Percentiles rank a stretch among this genome's conserved stretches.
These are phyloP conservation scores for Fagopyrum esculentum DNA, from an alignment of 148 eudicot species.

Conservation along the genomic window DNA sequence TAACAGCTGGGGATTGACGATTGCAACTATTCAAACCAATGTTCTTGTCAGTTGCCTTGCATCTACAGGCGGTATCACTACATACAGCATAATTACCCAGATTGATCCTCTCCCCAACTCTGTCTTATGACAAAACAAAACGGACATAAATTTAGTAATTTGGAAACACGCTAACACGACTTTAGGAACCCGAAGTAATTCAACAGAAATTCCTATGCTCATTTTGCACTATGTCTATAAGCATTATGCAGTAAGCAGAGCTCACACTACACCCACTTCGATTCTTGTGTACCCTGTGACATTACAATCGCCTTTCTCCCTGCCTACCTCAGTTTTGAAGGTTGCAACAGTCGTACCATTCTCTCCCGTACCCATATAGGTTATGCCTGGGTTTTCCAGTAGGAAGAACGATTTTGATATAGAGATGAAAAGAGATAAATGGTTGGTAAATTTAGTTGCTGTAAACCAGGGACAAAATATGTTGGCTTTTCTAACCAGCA, in stretches of 20 bases:
- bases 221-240: background rate
- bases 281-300: background rate
- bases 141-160: background rate
- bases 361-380: background rate
- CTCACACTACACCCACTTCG: background rate
- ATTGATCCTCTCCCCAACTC: slow-evolving; percentile 70
- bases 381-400: background rate
- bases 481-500: background rate
- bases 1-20: slow-evolving; percentile 26
- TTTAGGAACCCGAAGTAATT: background rate
- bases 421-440: background rate
- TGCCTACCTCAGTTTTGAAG: background rate
- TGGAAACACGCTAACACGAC: background rate
- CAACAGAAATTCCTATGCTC: background rate
- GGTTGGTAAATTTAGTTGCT: background rate
- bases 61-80: slow-evolving; percentile 51
- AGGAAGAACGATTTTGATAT: background rate
- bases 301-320: background rate
- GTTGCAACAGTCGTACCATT: background rate
- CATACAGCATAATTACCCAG: slow-evolving; percentile 48
- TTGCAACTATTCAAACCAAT: slow-evolving; percentile 6
- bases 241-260: background rate
- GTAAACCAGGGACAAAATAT: background rate
- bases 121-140: slow-evolving; percentile 18
- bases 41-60: slow-evolving; percentile 32